A percentile compares a stretch with the other conserved stretches of the same genome.
These are phyloP conservation scores for Rhizopogon vulgaris DNA, from an alignment of 768 basidiomycete species.

Conservation along the genomic window DNA sequence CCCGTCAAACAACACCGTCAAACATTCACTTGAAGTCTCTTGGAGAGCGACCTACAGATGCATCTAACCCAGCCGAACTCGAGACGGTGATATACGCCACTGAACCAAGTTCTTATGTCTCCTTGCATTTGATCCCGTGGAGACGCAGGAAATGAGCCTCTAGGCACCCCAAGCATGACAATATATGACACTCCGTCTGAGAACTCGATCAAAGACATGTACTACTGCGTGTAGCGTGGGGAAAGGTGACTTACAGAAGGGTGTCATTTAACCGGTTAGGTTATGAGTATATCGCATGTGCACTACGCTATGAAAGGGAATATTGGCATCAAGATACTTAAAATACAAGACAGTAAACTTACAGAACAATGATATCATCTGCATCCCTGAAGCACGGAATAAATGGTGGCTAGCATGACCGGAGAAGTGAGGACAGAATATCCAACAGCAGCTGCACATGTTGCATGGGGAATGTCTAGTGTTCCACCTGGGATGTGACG, in stretches of 20 bases:
- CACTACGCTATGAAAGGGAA: neutral
- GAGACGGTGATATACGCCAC: too few species aligned
- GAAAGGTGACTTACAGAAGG: neutral
- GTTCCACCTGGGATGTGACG: neutral
- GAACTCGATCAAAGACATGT: neutral
- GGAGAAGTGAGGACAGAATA: neutral
- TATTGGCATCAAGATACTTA: neutral
- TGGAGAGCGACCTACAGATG: too few species aligned
- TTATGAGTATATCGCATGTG: neutral
- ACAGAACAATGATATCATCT: neutral
- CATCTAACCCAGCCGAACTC: too few species aligned
- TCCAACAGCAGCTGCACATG: slow-evolving; percentile 2
- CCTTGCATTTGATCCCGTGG: too few species aligned
- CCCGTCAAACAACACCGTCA: too few species aligned
- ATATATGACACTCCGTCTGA: neutral
- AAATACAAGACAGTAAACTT: neutral
- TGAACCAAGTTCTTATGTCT: too few species aligned
- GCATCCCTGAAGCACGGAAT: neutral
- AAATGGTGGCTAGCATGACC: neutral
- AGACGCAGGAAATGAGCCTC: neutral
- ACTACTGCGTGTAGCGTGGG: neutral
- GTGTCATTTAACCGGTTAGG: neutral
- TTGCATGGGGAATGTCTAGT: slow-evolving; percentile 2
- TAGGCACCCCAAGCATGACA: neutral
- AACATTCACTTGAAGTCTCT: too few species aligned